A percentile compares a stretch with the other conserved stretches of the same genome.
Evolutionary conservation across 805 yeast genomes (phyloP).

Genomic region (Tetrapisispora taiwanensis): DNA sequence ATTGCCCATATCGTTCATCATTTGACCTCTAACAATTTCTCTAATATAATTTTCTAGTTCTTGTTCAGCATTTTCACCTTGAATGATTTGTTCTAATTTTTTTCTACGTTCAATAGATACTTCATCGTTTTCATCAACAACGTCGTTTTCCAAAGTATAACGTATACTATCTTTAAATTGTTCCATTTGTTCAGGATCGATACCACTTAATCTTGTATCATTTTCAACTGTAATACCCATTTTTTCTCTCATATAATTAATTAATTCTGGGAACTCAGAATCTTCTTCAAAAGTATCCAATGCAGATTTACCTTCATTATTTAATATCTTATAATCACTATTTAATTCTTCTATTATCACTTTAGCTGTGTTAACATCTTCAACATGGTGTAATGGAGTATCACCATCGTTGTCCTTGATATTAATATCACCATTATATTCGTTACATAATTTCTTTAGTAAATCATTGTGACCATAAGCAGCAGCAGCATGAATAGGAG

Average conservation of each 20-base stretch:
- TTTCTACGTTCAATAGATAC: conserved; percentile 49
- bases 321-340: conserved; percentile 56
- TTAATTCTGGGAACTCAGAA: conserved; percentile 72
- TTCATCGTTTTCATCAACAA: conserved; percentile 31
- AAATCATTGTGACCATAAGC: conserved; percentile 77
- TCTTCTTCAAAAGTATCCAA: conserved; percentile 71
- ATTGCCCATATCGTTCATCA: conserved; percentile 14
- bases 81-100: conserved; percentile 58
- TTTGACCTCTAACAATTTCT: conserved; percentile 53
- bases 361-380: conserved; percentile 56
- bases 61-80: conserved; percentile 75
- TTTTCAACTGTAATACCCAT: conserved; percentile 22
- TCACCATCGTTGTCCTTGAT: conserved; percentile 85
- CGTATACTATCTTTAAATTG: conserved; percentile 39
- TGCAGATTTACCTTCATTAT: conserved; percentile 68
- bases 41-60: conserved; percentile 58
- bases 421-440: conserved; percentile 71
- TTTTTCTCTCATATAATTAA: conserved; percentile 45
- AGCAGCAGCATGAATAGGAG: conserved; percentile 96
- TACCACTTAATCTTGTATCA: conserved; percentile 16
- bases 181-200: conserved; percentile 24
- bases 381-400: conserved; percentile 88
- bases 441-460: conserved; percentile 28
- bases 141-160: conserved; percentile 43
- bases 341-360: conserved; percentile 53